Percentiles rank a stretch among this genome's conserved stretches.
Evolutionary conservation across 2,329 filamentous ascomycete genomes (phyloP).

Genomic region (Neopestalotiopsis rosae): DNA sequence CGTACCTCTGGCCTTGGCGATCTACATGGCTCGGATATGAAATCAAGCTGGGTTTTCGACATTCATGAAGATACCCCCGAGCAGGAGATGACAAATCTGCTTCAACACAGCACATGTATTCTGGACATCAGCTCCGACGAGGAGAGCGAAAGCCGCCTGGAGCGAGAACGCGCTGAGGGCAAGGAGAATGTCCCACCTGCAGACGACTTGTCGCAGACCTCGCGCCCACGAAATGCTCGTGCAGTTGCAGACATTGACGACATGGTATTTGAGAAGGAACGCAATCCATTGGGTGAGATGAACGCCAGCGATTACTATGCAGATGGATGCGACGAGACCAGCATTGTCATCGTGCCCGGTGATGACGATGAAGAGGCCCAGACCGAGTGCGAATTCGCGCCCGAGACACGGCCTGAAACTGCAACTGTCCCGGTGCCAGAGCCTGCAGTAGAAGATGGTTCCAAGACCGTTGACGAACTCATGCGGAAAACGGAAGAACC

Average conservation of each 20-base stretch:
- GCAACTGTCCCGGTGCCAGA: constrained; percentile 40
- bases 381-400: constrained; percentile 30
- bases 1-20: constrained; percentile 33
- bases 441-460: constrained; percentile 24
- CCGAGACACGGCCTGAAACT: constrained; percentile 37
- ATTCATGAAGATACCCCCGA: constrained; percentile 93
- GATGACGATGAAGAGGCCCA: constrained; percentile 55
- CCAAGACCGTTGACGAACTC: constrained; percentile 41
- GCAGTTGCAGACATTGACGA: constrained; percentile 46
- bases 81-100: constrained; percentile 88
- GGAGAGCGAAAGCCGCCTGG: constrained; percentile 64
- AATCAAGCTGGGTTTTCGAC: constrained; percentile 85
- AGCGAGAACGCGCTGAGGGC: constrained; percentile 59
- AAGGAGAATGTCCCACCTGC: constrained; percentile 93
- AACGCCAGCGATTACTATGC: constrained; percentile 71
- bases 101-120: constrained; percentile 86
- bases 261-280: constrained; percentile 68
- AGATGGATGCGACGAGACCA: constrained; percentile 67
- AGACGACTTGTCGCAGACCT: constrained; percentile 67
- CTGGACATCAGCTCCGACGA: constrained; percentile 92
- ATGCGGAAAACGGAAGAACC: constrained; percentile 43
- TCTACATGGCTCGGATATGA: constrained; percentile 53
- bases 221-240: constrained; percentile 40
- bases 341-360: constrained; percentile 65
- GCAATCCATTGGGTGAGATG: constrained; percentile 71